A percentile compares a stretch with the other conserved stretches of the same genome.
phyloP scores from a whole-genome alignment of 805 yeast species.

The Starmerella tilneyi region DNA sequence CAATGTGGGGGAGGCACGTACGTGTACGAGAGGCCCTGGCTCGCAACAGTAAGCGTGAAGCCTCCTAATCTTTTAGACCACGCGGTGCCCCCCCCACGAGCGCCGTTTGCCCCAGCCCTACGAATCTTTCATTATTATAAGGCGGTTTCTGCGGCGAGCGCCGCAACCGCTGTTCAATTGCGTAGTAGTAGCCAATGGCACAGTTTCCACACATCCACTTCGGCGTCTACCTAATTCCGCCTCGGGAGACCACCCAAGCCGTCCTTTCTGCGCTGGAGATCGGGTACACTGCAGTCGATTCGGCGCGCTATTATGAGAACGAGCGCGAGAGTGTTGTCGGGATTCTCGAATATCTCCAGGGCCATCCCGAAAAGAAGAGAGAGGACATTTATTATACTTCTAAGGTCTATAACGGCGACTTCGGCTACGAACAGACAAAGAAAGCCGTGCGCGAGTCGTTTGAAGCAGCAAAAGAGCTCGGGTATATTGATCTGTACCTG shows the following conservation, averaged over 20 bases:
- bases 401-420: slow-evolving; percentile 58
- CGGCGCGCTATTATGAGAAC: slow-evolving; percentile 56
- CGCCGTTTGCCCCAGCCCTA: too few species aligned
- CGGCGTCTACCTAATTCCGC: slow-evolving; percentile 24
- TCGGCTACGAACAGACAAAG: slow-evolving; percentile 42
- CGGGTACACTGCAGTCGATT: slow-evolving; percentile 69
- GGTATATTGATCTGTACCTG: slow-evolving; percentile 58
- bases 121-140: too few species aligned
- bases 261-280: slow-evolving; percentile 47
- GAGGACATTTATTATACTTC: slow-evolving; percentile 46
- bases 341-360: slow-evolving; percentile 13
- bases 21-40: too few species aligned
- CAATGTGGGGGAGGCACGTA: too few species aligned
- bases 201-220: slow-evolving; percentile 24
- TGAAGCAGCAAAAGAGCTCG: slow-evolving; percentile 40
- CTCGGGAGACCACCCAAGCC: slow-evolving; percentile 26
- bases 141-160: too few species aligned
- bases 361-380: slow-evolving; percentile 39
- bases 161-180: too few species aligned
- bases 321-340: slow-evolving; percentile 44
- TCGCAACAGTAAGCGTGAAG: too few species aligned
- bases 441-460: slow-evolving; percentile 49
- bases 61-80: too few species aligned
- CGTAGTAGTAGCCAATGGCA: too few species aligned
- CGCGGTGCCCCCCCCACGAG: too few species aligned